phyloP scores from a whole-genome alignment of 495 filamentous ascomycete species.

The Neurospora sp. region DNA sequence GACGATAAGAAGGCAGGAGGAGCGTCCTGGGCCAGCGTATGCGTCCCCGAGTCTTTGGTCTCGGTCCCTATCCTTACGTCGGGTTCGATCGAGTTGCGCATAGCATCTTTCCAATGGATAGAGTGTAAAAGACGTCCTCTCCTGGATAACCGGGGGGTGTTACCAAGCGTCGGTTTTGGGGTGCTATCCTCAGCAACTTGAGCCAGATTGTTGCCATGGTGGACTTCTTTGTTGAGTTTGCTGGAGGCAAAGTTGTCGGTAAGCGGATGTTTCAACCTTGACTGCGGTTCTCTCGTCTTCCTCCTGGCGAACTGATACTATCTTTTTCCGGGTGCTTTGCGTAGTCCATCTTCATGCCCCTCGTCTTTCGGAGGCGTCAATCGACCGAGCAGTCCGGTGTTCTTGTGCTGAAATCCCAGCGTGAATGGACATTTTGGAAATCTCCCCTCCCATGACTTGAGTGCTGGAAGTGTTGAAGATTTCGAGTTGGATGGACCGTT shows the following conservation, averaged over 20 bases:
- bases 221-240: background rate
- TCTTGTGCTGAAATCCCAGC: background rate
- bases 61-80: no score
- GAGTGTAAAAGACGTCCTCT: background rate
- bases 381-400: background rate
- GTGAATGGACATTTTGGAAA: background rate
- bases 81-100: no score
- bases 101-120: background rate
- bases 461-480: background rate
- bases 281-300: background rate
- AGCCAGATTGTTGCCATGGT: background rate
- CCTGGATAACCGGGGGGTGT: background rate
- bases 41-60: no score
- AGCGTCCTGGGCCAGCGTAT: background rate
- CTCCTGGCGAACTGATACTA: background rate
- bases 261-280: background rate
- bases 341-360: background rate
- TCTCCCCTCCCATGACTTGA: background rate
- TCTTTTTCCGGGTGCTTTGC: background rate
- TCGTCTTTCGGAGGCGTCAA: background rate
- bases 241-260: background rate
- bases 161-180: background rate
- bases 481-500: background rate
- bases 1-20: background rate
- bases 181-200: background rate